Evolutionary conservation across 306 rosid species (phyloP).

Genomic region (Trifolium pratense): DNA sequence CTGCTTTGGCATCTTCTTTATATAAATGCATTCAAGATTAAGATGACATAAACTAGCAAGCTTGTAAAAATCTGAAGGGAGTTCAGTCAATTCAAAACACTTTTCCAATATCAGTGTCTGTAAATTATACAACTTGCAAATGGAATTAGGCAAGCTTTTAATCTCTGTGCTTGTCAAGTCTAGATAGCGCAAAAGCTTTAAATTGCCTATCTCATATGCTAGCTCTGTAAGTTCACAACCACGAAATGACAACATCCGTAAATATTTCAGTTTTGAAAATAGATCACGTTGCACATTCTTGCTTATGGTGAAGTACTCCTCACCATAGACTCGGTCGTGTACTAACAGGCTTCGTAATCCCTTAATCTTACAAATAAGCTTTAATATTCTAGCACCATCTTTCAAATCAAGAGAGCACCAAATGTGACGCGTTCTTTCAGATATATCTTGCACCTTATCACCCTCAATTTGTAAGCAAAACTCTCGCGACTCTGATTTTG

Average conservation of each 20-base stretch:
- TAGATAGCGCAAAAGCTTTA: neutral
- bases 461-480: slow-evolving; percentile 8
- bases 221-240: neutral
- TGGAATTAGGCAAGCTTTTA: neutral
- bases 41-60: slow-evolving; percentile 37
- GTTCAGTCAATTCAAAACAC: neutral
- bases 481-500: slow-evolving; percentile 41
- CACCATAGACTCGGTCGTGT: neutral
- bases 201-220: neutral
- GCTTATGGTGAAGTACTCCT: neutral
- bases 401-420: neutral
- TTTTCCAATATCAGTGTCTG: neutral
- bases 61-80: slow-evolving; percentile 22
- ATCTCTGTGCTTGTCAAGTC: neutral
- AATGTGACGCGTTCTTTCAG: slow-evolving; percentile 19
- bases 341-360: neutral
- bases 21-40: neutral
- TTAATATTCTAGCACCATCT: too few species aligned
- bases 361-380: neutral
- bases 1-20: neutral
- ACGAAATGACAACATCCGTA: neutral
- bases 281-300: neutral
- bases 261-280: neutral
- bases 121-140: neutral
- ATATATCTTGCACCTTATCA: neutral